Evolutionary conservation across 1,284 basidiomycete species (phyloP), one percentile per base, ranked within the genome.

Genomic region (Rhodotorula sp.): DNA sequence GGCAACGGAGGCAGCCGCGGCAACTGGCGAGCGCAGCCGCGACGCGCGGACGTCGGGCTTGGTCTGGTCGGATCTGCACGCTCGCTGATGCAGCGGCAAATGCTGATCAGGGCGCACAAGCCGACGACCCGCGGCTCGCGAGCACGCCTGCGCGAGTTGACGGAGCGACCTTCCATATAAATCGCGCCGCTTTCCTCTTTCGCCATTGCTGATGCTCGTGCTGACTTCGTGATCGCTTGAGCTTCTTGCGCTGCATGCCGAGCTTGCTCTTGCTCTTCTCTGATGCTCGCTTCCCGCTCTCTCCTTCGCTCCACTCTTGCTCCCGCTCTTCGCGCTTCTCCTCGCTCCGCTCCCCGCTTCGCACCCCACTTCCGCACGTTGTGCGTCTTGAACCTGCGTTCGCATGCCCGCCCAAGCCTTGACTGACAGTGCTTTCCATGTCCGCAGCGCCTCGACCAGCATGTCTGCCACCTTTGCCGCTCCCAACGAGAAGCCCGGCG

Each of bases 381-480:
- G 42, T 44, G 13, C 41, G 56, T 12, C 5, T 7, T 14, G 49
- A 19, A 50, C 3, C 9, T 23, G 49, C 21, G 13, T 9, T 9
- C 21, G 49, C 49, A 12, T 50, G 49, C 7, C 19, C n/a, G 9
- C 21, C 9, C 19, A 17, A 9, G 49, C 21, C 19, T 21, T 16
- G 4, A 23, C 41, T 42, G 34, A 23, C 48, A 45, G 17, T 19
- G 21, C 49, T 10, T 45, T 5, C 41, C 12, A 25, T 25, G 13
- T 17, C 19, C 46, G 54, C 44, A 58, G 44, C 23, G 23, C 56
- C 9, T 45, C 57, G 17, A 60, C 49, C 53, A 46, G 19, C n/a
- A 23, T n/a, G 4, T 16, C 53, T n/a, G 21, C 27, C 44, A 59
- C n/a, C 58, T 50, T 58, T 41, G 64, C 57, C 7, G 57, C 64